phyloP scores from a whole-genome alignment of 2,329 filamentous ascomycete genomes.

The Pseudomassariella vexata region DNA sequence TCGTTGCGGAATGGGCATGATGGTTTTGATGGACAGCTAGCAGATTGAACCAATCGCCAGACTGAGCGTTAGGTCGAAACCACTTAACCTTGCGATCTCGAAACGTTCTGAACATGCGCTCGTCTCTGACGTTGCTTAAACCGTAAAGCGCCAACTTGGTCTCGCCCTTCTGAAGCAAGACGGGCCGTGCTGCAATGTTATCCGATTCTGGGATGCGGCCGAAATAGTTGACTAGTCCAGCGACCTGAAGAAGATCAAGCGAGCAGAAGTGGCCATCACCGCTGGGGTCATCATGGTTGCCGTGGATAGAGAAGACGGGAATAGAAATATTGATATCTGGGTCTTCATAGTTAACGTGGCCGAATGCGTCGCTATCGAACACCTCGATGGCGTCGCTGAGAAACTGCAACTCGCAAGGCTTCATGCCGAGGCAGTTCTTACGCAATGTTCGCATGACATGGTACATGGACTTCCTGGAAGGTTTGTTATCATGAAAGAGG shows the following conservation, averaged over 20 bases:
- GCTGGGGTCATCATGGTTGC: slow-evolving; percentile 97
- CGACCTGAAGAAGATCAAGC: slow-evolving; percentile 83
- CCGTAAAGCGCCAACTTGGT: slow-evolving; percentile 94
- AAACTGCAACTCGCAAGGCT: slow-evolving; percentile 91
- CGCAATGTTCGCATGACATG: slow-evolving; percentile 94
- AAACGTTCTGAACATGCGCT: slow-evolving; percentile 90
- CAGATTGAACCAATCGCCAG: slow-evolving; percentile 90
- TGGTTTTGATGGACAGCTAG: slow-evolving; percentile 97
- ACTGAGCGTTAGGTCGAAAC: slow-evolving; percentile 75
- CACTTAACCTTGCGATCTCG: slow-evolving; percentile 91
- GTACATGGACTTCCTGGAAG: slow-evolving; percentile 90
- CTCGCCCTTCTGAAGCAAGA: slow-evolving; percentile 85
- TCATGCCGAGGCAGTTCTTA: slow-evolving; percentile 90
- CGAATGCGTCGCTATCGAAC: slow-evolving; percentile 83
- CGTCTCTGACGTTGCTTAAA: slow-evolving; percentile 92
- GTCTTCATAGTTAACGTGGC: slow-evolving; percentile 97
- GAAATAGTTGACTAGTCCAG: slow-evolving; percentile 92
- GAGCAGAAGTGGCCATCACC: slow-evolving; percentile 90
- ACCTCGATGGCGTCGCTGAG: slow-evolving; percentile 88
- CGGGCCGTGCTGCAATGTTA: slow-evolving; percentile 86
- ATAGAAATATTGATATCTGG: slow-evolving; percentile 95
- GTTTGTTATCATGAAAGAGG: slow-evolving; percentile 97
- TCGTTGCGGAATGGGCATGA: slow-evolving; percentile 81
- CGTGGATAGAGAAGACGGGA: slow-evolving; percentile 96
- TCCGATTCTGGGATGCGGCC: slow-evolving; percentile 87